Conservation (phyloP, 176 grass and related monocot genomes). For the Juncus inflexus region DNA sequence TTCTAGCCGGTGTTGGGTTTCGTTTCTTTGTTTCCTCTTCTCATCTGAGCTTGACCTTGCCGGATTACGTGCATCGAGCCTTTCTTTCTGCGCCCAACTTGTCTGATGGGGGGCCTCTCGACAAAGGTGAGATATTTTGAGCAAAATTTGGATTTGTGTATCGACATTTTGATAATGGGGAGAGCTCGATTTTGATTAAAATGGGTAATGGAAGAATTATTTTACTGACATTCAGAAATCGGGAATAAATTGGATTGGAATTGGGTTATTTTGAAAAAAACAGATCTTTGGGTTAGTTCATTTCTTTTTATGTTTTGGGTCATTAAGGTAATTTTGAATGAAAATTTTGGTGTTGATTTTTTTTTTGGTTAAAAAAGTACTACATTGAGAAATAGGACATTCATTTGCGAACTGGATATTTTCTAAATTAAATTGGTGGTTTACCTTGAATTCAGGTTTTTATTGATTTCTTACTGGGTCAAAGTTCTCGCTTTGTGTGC, state of each 20-base stretch:
- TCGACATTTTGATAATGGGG: not conserved
- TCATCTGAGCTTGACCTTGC: not conserved
- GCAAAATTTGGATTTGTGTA: not conserved
- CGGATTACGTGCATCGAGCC: not conserved
- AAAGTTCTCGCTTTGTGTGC: not conserved
- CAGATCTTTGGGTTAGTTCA: constrained; percentile 1
- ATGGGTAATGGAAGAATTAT: not conserved
- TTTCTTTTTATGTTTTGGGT: constrained; percentile 13
- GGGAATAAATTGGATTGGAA: not conserved
- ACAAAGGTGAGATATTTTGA: constrained; percentile 14
- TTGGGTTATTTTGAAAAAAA: constrained; percentile 1
- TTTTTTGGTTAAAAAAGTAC: not conserved
- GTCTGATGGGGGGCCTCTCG: not conserved
- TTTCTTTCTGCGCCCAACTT: not conserved
- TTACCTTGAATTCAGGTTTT: constrained; percentile 13
- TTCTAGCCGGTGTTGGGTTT: constrained; percentile 27
- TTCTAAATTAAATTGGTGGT: not conserved
- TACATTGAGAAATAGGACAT: constrained; percentile 20
- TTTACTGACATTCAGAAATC: not conserved
- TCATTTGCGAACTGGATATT: not conserved
- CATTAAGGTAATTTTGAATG: constrained; percentile 12
- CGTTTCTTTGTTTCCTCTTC: constrained; percentile 29
- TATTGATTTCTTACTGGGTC: constrained; percentile 14
- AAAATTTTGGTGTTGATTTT: not conserved
- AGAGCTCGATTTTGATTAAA: not conserved